These are phyloP conservation scores for Arachnomyces sp. DNA, from an alignment of 2,329 filamentous ascomycete species.

Conservation along the genomic window DNA sequence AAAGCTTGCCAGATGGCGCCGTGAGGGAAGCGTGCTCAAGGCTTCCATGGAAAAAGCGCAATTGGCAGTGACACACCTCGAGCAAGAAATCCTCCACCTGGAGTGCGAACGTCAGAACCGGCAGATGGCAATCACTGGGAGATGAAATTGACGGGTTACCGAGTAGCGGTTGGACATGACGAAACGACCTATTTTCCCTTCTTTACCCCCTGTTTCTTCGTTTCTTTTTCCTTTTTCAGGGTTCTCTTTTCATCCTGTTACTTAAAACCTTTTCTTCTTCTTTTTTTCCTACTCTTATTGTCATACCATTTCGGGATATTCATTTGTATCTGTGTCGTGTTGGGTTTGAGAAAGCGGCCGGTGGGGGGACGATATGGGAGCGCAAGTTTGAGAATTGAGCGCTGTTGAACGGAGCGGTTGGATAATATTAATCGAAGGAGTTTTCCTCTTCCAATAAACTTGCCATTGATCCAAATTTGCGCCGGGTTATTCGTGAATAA, in stretches of 20 bases:
- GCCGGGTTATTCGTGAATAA: slow-evolving; percentile 6
- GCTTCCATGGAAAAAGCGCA: slow-evolving; percentile 58
- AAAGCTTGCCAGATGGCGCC: slow-evolving; percentile 68
- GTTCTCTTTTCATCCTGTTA: slow-evolving; percentile 16
- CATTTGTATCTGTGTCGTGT: slow-evolving; percentile 9
- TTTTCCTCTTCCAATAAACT: slow-evolving; percentile 12
- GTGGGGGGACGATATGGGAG: not conserved
- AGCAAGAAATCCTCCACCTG: slow-evolving; percentile 60
- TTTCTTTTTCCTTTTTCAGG: slow-evolving; percentile 11
- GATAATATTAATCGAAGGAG: not conserved
- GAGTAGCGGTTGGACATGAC: not conserved
- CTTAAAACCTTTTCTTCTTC: slow-evolving; percentile 10
- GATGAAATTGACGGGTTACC: slow-evolving; percentile 2
- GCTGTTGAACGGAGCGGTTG: not conserved
- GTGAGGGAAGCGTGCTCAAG: slow-evolving; percentile 54
- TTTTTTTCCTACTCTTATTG: slow-evolving; percentile 2
- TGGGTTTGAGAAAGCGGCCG: slow-evolving; percentile 21
- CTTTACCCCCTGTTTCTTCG: slow-evolving; percentile 5
- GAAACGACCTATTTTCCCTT: not conserved
- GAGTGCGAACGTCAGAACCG: slow-evolving; percentile 45
- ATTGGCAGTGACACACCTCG: slow-evolving; percentile 64
- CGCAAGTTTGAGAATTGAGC: not conserved
- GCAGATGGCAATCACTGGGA: slow-evolving; percentile 15
- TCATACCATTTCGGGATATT: slow-evolving; percentile 7
- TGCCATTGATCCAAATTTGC: slow-evolving; percentile 1